Evolutionary conservation across 768 basidiomycete species (phyloP).

Genomic region (Hygrophoropsis aurantiaca): DNA sequence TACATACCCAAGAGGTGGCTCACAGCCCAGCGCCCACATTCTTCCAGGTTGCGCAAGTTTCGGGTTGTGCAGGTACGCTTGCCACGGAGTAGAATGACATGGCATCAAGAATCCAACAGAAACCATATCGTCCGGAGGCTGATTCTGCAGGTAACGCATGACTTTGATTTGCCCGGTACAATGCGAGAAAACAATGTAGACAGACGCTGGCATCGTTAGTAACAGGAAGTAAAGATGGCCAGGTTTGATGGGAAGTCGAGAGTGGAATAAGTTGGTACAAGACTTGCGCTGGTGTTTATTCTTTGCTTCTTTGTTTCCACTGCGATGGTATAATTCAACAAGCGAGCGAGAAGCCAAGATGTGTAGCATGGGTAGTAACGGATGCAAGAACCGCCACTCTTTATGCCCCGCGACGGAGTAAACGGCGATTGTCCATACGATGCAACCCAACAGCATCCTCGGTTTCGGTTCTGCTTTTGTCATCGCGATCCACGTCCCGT

Average conservation of each 20-base stretch:
- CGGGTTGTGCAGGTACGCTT: slow-evolving; percentile 77
- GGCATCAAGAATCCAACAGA: slow-evolving; percentile 88
- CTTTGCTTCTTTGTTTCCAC: not conserved
- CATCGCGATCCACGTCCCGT: slow-evolving; percentile 49
- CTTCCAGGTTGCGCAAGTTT: slow-evolving; percentile 53
- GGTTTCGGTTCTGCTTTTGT: slow-evolving; percentile 24
- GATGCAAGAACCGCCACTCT: slow-evolving; percentile 97
- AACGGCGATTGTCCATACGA: slow-evolving; percentile 61
- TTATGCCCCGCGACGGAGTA: slow-evolving; percentile 91
- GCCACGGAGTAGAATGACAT: slow-evolving; percentile 95
- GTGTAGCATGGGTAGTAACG: slow-evolving; percentile 82
- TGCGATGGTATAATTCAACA: slow-evolving; percentile 40
- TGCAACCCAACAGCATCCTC: slow-evolving; percentile 45
- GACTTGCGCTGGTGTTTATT: slow-evolving; percentile 2
- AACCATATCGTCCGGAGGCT: slow-evolving; percentile 51
- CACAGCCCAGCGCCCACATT: slow-evolving; percentile 89
- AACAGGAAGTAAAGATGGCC: slow-evolving; percentile 44
- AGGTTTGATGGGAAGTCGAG: slow-evolving; percentile 30
- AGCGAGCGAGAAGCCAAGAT: slow-evolving; percentile 75
- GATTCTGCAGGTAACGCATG: slow-evolving; percentile 60
- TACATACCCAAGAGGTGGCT: slow-evolving; percentile 84
- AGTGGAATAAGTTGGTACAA: too few relatives aligned
- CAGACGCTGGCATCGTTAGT: slow-evolving; percentile 56
- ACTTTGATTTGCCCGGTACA: slow-evolving; percentile 78
- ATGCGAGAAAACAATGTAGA: slow-evolving; percentile 76